Evolutionary conservation across 2,329 filamentous ascomycete genomes (phyloP).

Genomic region (Ophiostoma sp.): DNA sequence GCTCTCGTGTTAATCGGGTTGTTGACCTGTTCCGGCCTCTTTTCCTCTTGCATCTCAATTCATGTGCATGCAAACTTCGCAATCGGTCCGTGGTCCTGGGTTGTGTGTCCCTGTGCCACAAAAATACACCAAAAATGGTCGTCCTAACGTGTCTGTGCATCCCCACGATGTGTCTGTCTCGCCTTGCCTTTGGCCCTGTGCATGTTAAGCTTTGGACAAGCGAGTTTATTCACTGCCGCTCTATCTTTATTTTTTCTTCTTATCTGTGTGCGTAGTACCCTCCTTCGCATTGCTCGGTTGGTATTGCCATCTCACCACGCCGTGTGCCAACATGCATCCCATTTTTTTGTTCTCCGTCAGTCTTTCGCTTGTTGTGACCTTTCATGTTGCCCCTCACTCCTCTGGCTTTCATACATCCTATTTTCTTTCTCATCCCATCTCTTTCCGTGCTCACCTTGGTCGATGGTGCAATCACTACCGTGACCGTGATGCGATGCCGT

Average conservation of each 20-base stretch:
- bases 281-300: neutral
- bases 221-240: neutral
- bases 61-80: neutral
- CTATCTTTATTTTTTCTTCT: neutral
- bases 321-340: neutral
- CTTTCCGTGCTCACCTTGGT: neutral
- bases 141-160: neutral
- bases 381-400: neutral
- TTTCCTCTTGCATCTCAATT: too few relatives aligned
- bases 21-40: neutral
- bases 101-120: neutral
- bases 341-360: neutral
- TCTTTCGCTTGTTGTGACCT: neutral
- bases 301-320: neutral
- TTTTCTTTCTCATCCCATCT: neutral
- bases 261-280: neutral
- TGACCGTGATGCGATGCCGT: neutral
- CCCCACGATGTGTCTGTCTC: neutral
- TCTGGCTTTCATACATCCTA: neutral
- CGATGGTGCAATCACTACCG: neutral
- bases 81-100: slow-evolving; percentile 1
- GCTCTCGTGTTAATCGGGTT: neutral
- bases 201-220: neutral
- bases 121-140: neutral
- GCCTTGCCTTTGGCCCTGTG: neutral